A percentile compares a stretch with the other conserved stretches of the same genome.
phyloP scores from a whole-genome alignment of 164 flowering plant species.

The Tetrastigma voinierianum region DNA sequence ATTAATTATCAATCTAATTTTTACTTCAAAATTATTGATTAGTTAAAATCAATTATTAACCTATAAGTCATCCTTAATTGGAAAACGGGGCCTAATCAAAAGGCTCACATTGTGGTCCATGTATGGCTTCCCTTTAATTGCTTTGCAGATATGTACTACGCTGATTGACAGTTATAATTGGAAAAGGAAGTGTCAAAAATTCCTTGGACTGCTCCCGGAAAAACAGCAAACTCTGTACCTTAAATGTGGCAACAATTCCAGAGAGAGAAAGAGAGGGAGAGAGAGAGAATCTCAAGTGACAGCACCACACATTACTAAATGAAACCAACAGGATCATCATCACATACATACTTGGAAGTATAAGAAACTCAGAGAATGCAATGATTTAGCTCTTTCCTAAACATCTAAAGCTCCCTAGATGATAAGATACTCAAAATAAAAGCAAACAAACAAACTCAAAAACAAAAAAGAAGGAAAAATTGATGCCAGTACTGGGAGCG shows the following conservation, averaged over 20 bases:
- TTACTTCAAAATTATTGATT: too few relatives aligned
- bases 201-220: constrained; percentile 12
- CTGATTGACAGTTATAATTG: neutral
- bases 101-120: constrained; percentile 13
- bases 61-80: too few relatives aligned
- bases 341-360: constrained; percentile 6
- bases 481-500: too few relatives aligned
- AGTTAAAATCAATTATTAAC: too few relatives aligned
- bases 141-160: constrained; percentile 12
- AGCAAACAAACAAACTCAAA: neutral
- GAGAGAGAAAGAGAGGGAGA: too few relatives aligned
- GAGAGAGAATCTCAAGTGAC: too few relatives aligned
- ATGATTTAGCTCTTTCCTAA: constrained; percentile 2
- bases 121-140: constrained; percentile 4
- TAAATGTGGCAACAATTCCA: neutral
- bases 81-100: too few relatives aligned
- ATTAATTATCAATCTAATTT: too few relatives aligned
- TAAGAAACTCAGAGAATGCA: constrained; percentile 8
- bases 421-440: neutral
- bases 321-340: constrained; percentile 2
- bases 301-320: too few relatives aligned
- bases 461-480: neutral
- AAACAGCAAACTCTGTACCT: constrained; percentile 2
- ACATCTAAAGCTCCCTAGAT: neutral
- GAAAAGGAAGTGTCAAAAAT: constrained; percentile 4